Conservation (phyloP, 495 filamentous ascomycete species). For the Staphylotrichum longicolle region DNA sequence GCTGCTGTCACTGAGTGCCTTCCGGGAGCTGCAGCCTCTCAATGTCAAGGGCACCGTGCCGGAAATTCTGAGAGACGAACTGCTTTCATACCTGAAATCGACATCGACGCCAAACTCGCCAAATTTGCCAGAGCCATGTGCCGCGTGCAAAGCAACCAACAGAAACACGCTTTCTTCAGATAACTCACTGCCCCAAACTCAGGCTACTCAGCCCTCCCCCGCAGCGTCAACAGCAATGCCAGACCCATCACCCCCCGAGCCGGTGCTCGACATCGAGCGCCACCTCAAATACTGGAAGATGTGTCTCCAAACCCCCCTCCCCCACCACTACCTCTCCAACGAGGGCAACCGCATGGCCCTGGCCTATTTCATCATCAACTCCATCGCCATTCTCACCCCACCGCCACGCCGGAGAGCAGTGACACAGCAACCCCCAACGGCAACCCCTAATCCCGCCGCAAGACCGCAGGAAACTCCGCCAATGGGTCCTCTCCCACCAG, state of each 20-base stretch:
- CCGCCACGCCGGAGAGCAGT: constrained; percentile 16
- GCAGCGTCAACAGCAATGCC: constrained; percentile 29
- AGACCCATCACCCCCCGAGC: constrained; percentile 24
- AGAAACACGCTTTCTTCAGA: too few species aligned
- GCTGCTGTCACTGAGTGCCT: neutral
- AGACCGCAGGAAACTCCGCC: constrained; percentile 37
- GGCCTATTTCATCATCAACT: constrained; percentile 71
- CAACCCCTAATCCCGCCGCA: constrained; percentile 36
- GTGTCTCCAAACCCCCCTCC: constrained; percentile 79
- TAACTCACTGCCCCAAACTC: too few species aligned
- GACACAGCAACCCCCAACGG: neutral
- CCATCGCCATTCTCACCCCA: constrained; percentile 45
- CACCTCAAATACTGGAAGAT: constrained; percentile 93
- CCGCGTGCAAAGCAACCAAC: too few species aligned
- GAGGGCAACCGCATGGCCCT: constrained; percentile 88
- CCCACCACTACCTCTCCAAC: constrained; percentile 74
- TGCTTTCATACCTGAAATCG: too few species aligned
- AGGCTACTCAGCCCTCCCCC: too few species aligned
- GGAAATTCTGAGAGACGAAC: too few species aligned
- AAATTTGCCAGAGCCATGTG: too few species aligned
- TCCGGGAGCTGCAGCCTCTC: neutral
- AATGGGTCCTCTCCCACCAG: constrained; percentile 65
- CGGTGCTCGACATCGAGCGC: constrained; percentile 61
- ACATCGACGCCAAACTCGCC: too few species aligned
- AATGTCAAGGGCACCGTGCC: neutral